Conservation (phyloP, 305 asterid species). For the Fraxinus baroniana region DNA sequence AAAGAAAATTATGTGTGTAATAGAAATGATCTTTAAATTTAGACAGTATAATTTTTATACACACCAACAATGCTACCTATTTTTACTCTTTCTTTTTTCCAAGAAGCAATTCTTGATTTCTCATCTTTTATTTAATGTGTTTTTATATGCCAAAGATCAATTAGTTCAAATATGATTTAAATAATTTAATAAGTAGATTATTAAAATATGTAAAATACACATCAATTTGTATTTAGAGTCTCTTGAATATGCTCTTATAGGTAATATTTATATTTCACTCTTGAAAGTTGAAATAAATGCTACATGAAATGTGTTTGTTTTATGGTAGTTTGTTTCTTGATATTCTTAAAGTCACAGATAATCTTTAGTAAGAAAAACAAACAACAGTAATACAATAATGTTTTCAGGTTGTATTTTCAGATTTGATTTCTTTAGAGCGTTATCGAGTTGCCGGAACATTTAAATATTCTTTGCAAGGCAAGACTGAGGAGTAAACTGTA, state of each 20-base stretch:
- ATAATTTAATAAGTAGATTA: background rate
- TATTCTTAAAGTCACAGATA: background rate
- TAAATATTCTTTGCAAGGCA: background rate
- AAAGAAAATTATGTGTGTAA: too few relatives aligned
- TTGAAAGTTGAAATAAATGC: background rate
- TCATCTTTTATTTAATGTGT: too few relatives aligned
- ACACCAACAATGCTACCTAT: background rate
- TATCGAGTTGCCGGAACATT: background rate
- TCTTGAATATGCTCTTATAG: background rate
- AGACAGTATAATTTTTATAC: background rate
- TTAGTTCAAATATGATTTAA: too few relatives aligned
- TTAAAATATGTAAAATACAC: too few relatives aligned
- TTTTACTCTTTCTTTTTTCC: background rate
- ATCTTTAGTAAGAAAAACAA: background rate
- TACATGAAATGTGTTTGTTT: background rate
- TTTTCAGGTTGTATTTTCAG: background rate
- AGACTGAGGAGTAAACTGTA: background rate
- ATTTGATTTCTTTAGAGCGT: background rate
- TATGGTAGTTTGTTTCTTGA: background rate
- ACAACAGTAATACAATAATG: background rate
- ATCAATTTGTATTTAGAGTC: background rate
- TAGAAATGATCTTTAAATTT: background rate
- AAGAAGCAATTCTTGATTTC: background rate
- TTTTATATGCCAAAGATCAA: background rate
- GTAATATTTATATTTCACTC: background rate